These are phyloP conservation scores for Mycocentrospora acerina DNA, from an alignment of 2,329 filamentous ascomycete species.

Conservation along the genomic window DNA sequence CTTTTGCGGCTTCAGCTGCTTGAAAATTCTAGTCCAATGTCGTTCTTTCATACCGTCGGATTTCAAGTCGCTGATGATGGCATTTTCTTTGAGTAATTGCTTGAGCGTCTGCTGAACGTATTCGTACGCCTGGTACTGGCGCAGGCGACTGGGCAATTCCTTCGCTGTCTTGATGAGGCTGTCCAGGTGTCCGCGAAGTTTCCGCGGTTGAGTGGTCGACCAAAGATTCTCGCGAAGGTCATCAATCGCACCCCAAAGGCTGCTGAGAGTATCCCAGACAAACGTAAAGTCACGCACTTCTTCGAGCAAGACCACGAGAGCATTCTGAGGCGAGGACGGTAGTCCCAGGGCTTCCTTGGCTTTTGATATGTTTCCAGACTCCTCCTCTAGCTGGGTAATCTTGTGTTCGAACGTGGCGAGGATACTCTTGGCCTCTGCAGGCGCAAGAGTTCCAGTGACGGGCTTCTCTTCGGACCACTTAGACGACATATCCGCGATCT, in stretches of 20 bases:
- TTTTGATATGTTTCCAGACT: conserved; percentile 90
- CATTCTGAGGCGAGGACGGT: conserved; percentile 74
- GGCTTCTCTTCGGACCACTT: conserved; percentile 98
- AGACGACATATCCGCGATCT: conserved; percentile 78
- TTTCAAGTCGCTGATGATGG: conserved; percentile 84
- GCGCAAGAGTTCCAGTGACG: conserved; percentile 89
- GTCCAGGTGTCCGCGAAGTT: conserved; percentile 86
- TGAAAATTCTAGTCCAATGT: conserved; percentile 98
- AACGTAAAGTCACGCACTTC: conserved; percentile 99
- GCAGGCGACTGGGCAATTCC: conserved; percentile 98
- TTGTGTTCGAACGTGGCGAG: conserved; percentile 80
- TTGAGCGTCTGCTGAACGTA: conserved; percentile 92
- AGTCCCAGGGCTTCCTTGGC: conserved; percentile 96
- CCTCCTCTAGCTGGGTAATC: conserved; percentile 80
- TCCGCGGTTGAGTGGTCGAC: conserved; percentile 93
- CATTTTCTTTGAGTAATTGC: conserved; percentile 86
- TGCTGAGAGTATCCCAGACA: conserved; percentile 93
- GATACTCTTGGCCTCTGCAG: conserved; percentile 81
- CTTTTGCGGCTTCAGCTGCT: conserved; percentile 87
- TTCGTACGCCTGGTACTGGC: conserved; percentile 99
- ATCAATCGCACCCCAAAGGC: conserved; percentile 94
- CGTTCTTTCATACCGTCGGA: conserved; percentile 95
- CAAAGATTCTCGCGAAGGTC: conserved; percentile 90
- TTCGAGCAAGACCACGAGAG: conserved; percentile 83
- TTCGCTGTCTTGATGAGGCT: conserved; percentile 96